phyloP scores from a whole-genome alignment of 148 eudicot species.

The Tetragonia tetragonoides region DNA sequence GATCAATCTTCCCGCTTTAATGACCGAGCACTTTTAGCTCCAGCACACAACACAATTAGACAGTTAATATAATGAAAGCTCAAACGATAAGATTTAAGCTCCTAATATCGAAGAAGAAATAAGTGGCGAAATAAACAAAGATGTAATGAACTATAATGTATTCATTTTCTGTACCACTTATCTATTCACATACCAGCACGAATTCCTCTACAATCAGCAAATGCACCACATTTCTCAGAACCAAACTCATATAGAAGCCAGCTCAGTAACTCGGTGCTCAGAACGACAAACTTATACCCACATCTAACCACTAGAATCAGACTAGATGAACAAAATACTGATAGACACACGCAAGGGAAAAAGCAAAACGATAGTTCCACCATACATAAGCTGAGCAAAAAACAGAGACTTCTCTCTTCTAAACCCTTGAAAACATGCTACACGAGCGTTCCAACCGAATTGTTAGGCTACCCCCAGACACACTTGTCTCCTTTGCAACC shows the following conservation, averaged over 20 bases:
- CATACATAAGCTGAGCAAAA: slow-evolving; percentile 40
- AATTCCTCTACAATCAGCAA: slow-evolving; percentile 63
- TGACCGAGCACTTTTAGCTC: slow-evolving; percentile 3
- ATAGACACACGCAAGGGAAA: slow-evolving; percentile 32
- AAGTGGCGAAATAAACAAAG: slow-evolving; percentile 15
- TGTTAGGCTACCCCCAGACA: slow-evolving; percentile 47
- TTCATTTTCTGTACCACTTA: slow-evolving; percentile 63
- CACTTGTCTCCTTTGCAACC: slow-evolving; percentile 49
- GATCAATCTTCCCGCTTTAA: slow-evolving; percentile 8
- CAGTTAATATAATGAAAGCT: neutral
- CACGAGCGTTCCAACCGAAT: slow-evolving; percentile 65
- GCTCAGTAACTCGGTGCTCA: slow-evolving; percentile 38
- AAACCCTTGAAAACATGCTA: slow-evolving; percentile 78
- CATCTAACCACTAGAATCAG: slow-evolving; percentile 43
- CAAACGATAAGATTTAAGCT: neutral
- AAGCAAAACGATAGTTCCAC: slow-evolving; percentile 38
- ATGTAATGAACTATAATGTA: slow-evolving; percentile 29
- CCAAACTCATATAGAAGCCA: slow-evolving; percentile 48
- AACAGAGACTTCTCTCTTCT: slow-evolving; percentile 33
- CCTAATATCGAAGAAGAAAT: slow-evolving; percentile 3
- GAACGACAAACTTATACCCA: slow-evolving; percentile 45
- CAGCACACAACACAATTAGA: neutral
- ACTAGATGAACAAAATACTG: slow-evolving; percentile 43
- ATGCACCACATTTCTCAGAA: slow-evolving; percentile 41
- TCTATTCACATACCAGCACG: slow-evolving; percentile 62